A percentile compares a stretch with the other conserved stretches of the same genome.
phyloP scores from a whole-genome alignment of 2,329 filamentous ascomycete genomes.

The Talaromyces sp. region DNA sequence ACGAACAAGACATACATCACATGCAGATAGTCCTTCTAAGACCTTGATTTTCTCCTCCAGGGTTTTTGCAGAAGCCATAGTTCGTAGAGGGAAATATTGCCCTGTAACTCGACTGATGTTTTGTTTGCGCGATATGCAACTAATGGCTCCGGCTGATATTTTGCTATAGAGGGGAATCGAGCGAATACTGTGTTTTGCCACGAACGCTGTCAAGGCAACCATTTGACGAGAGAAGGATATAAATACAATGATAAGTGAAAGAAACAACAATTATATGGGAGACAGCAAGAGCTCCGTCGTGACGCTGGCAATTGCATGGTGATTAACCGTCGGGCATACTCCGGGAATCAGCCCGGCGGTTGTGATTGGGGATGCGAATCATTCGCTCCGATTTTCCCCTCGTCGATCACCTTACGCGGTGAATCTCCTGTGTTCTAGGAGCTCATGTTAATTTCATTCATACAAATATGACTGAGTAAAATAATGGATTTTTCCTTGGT shows the following conservation, averaged over 20 bases:
- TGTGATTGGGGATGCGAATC: neutral
- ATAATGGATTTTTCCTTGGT: neutral
- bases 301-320: neutral
- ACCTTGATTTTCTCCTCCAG: slow-evolving; percentile 9
- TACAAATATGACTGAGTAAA: neutral
- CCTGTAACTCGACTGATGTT: neutral
- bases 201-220: neutral
- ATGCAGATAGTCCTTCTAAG: slow-evolving; percentile 7
- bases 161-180: neutral
- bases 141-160: neutral
- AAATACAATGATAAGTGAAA: neutral
- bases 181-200: neutral
- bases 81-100: neutral
- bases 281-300: neutral
- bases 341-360: neutral
- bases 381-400: neutral
- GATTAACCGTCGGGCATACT: neutral
- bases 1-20: slow-evolving; percentile 10
- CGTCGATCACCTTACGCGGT: neutral
- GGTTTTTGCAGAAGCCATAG: slow-evolving; percentile 5
- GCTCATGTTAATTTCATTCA: neutral
- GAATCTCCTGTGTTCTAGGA: neutral
- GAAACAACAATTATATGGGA: neutral
- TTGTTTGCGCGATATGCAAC: neutral
- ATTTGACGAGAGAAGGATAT: neutral